Percentiles rank a stretch among this genome's conserved stretches.
Conservation (phyloP, 257 asterid genomes). For the Ligustrum vulgare region DNA sequence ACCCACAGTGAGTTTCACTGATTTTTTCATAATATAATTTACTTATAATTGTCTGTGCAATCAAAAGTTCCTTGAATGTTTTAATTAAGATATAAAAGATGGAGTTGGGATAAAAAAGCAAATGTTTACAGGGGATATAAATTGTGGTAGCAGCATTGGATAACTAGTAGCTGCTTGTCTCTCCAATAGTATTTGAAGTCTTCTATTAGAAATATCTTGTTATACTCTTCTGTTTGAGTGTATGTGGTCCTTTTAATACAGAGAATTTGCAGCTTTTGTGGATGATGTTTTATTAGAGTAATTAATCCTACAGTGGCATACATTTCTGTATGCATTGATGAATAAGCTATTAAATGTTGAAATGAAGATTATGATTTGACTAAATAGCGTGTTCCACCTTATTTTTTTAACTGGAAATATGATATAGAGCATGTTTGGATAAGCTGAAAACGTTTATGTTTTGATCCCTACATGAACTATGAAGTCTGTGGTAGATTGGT, state of each 20-base stretch:
- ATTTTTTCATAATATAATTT: background rate
- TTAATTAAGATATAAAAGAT: background rate
- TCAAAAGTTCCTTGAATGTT: conserved; percentile 5
- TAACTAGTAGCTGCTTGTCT: conserved; percentile 3
- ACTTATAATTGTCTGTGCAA: conserved; percentile 8
- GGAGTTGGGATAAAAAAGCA: background rate
- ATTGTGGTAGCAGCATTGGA: background rate
- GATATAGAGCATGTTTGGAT: conserved; percentile 12
- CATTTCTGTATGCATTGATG: background rate
- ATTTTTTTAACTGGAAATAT: background rate
- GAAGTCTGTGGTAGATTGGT: background rate
- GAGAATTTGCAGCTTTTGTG: background rate
- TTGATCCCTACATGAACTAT: conserved; percentile 10
- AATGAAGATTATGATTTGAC: background rate
- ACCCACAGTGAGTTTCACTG: conserved; percentile 68
- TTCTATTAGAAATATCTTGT: background rate
- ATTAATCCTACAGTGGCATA: background rate
- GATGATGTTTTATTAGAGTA: background rate
- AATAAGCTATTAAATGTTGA: background rate
- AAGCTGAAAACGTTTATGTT: background rate
- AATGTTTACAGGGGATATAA: conserved; percentile 13
- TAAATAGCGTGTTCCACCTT: background rate
- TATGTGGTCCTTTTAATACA: background rate
- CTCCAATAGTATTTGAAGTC: background rate
- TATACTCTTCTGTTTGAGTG: background rate